Base-by-base conservation (phyloP, 23 red algal species). In the Cyanidioschyzon merolae region DNA sequence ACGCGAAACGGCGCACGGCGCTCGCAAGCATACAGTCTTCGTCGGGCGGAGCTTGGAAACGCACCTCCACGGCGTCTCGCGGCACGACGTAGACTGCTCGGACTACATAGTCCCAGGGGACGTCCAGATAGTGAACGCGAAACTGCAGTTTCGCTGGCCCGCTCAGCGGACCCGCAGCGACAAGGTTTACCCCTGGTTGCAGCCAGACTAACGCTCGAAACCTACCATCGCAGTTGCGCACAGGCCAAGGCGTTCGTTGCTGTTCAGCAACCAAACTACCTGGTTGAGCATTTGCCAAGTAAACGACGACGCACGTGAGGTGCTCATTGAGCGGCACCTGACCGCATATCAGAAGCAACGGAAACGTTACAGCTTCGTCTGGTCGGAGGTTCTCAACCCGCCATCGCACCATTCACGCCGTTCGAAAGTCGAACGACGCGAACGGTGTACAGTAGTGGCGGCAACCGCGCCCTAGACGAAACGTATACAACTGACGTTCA, bases 41-140 rank as follows among this genome's bases (percentile, higher is more conserved):
- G 63, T 71, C n/a, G 2, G 12, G 16, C n/a, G 63, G 63, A 7
- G 63, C 63, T 32, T 71, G 63, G 29, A 71, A 71, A 32, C 63
- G n/a, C 21, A 3, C 63, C 12, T 32, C 63, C n/a, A 35, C n/a
- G 30, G 21, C 63, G 29, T 71, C 63, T 7, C n/a, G 2, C 12
- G 63, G 63, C 29, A 71, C 29, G 12, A 71, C 63, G 63, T 71
- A 71, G 63, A 71, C 63, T 25, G 63, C 63, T 25, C 63, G 63
- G 2, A 71, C 63, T 7, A 7, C 21, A 71, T 71, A 71, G 63
- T 71, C 63, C 63, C 63, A 71, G 12, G 63, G 63, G 2, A 35
- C 16, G 12, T 15, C 32, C n/a, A 71, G 29, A 27, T 71, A 71
- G 29, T 71, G 63, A 7, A 71, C 63, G 7, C 12, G 21, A 21